Percentiles rank a stretch among this genome's conserved stretches.
Conservation (phyloP, 2,329 filamentous ascomycete species). For the Xylariales sp. region DNA sequence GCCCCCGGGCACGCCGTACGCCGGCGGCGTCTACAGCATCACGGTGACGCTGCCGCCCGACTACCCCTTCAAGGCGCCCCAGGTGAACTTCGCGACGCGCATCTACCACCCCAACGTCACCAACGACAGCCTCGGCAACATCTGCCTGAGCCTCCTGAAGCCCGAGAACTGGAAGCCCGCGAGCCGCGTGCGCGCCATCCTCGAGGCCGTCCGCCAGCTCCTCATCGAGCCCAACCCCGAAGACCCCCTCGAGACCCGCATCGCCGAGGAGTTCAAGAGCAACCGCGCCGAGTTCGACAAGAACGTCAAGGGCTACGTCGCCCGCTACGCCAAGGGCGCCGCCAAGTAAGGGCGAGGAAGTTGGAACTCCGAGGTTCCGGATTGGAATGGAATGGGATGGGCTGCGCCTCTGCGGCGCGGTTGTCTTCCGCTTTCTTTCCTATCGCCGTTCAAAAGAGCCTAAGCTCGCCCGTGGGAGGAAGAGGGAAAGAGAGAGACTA, state of each 20-base stretch:
- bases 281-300: constrained; percentile 77
- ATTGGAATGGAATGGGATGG: background rate
- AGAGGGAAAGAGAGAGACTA: background rate
- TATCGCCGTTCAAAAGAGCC: background rate
- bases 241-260: constrained; percentile 86
- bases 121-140: constrained; percentile 84
- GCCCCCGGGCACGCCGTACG: constrained; percentile 60
- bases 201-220: constrained; percentile 80
- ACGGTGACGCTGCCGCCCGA: constrained; percentile 78
- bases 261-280: constrained; percentile 84
- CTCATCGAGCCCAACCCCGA: constrained; percentile 86
- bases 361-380: background rate
- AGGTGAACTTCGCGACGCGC: constrained; percentile 83
- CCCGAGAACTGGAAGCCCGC: constrained; percentile 92
- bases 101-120: constrained; percentile 97
- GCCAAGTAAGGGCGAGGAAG: background rate
- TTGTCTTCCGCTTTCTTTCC: background rate
- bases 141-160: constrained; percentile 88
- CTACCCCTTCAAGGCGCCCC: constrained; percentile 91
- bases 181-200: constrained; percentile 78
- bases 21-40: constrained; percentile 79
- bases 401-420: background rate
- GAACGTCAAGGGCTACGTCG: constrained; percentile 78
- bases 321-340: constrained; percentile 71
- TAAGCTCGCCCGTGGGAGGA: too few species aligned